A percentile compares a stretch with the other conserved stretches of the same genome.
These are phyloP conservation scores for Grosmannia serpens DNA, from an alignment of 2,329 filamentous ascomycete genomes.

Conservation along the genomic window DNA sequence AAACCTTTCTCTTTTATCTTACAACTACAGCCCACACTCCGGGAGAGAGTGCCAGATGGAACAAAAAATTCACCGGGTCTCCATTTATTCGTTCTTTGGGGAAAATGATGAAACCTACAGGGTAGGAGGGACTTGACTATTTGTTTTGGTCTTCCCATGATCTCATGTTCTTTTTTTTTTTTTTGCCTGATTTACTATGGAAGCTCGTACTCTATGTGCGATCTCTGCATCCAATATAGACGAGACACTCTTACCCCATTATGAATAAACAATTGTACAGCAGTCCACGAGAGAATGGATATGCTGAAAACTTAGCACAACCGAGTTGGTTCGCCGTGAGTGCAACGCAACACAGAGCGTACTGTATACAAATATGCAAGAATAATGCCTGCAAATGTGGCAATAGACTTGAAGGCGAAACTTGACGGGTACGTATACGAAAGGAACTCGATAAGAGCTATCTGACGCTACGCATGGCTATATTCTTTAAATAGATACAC, in stretches of 20 bases:
- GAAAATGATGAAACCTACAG: neutral
- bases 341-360: neutral
- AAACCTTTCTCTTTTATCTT: neutral
- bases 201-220: neutral
- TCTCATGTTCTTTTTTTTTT: neutral
- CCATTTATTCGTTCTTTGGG: neutral
- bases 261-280: neutral
- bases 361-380: neutral
- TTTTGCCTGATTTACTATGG: neutral
- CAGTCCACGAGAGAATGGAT: neutral
- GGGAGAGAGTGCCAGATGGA: neutral
- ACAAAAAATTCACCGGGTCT: neutral
- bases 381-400: neutral
- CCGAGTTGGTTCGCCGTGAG: neutral
- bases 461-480: no score
- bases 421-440: no score
- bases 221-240: neutral
- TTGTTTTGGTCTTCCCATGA: neutral
- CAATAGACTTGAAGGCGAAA: no score
- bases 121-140: neutral
- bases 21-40: neutral
- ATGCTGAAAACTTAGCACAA: neutral
- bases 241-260: neutral
- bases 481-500: neutral
- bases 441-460: no score